Evolutionary conservation across 306 rosid genomes (phyloP), one percentile per base, ranked within the genome.

Genomic region (Hylodesmum podocarpum): DNA sequence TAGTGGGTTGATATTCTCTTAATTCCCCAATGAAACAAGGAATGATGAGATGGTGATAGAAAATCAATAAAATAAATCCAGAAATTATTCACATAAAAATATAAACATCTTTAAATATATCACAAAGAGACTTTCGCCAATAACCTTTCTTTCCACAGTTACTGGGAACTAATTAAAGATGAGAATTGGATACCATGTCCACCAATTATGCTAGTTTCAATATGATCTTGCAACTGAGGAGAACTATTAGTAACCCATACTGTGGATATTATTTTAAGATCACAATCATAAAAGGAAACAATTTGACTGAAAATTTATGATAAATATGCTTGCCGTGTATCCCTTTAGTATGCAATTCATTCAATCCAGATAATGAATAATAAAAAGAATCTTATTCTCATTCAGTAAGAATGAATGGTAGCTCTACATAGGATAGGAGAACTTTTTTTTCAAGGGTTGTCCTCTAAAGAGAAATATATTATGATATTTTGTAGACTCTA

Each of bases 391-490:
- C 79, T 1, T 16, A 44, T 82, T 77, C 85, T 55, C 46, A 50
- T 51, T 47, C 84, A 81, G 66, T 21, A 76, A 75, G 73, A 61
- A 21, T 75, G 81, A 67, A 67, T 71, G 81, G 65, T 61, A 74
- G 53, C 31, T 24, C 33, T 12, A 63, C 43, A 46, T 5, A 64
- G 6, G 41, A 46, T 5, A 64, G 6, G 41, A 65, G 65, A 68
- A 36, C 29, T 59, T 64, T 51, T 54, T 19, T 62, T 69, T 33
- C 54, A 28, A 54, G 57, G 86, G 78, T 82, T 49, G 50, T 71
- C 43, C 62, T 82, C 77, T 64, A 82, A 82, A 82, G 82, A 43
- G 61, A 44, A 40, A 14, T 58, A 76, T 79, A 63, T n/a, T n/a
- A 47, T 41, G 37, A 71, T 68, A 63, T 63, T 55, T 76, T 62